Base-by-base conservation (phyloP, 441 rosid genomes). In the Omphalea diandra region DNA sequence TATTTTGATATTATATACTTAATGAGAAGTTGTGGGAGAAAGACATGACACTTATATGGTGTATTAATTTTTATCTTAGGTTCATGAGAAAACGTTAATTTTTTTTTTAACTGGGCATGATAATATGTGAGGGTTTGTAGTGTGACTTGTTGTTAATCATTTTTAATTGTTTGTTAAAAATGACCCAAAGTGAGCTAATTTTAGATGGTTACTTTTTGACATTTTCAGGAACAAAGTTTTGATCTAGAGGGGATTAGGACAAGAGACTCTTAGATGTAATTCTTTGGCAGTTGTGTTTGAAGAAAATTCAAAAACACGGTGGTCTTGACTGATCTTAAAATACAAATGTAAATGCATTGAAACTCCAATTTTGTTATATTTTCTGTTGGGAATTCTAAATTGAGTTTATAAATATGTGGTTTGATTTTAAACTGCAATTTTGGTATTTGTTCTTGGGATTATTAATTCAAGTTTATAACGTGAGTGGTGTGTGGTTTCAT, bases 191-290 rank as follows among this genome's bases (percentile, higher is more conserved):
- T 3, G 36, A 20, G 58, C 67, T 53, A 40, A 68, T 41, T 5
- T 61, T 50, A 1, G 27, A 27, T 68, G 36, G 44, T 20, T 47
- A 54, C n/a, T n/a, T n/a, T 41, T 63, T 36, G 3, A 33, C 44
- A 36, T 72, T 27, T 59, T 69, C 93, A 90, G 96, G 94, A 88
- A 76, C 87, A 90, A 93, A 78, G 97, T 89, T 79, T 86, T 90
- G 87, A 93, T 89, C 69, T 87, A 86, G 85, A 70, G 76, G 56
- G 73, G 71, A 55, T 47, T 32, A 36, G 32, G 63, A 36, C 35
- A 32, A 29, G 52, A 52, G 75, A 50, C 29, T 22, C 57, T 56
- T 67, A 52, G 35, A 71, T 35, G 41, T 49, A 66, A 49, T 59
- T 70, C 50, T 8, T 55, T 47, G 68, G 41, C 59, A 18, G 54